Conservation (phyloP, 2,329 filamentous ascomycete genomes). For the Davidsoniella eucalypti region DNA sequence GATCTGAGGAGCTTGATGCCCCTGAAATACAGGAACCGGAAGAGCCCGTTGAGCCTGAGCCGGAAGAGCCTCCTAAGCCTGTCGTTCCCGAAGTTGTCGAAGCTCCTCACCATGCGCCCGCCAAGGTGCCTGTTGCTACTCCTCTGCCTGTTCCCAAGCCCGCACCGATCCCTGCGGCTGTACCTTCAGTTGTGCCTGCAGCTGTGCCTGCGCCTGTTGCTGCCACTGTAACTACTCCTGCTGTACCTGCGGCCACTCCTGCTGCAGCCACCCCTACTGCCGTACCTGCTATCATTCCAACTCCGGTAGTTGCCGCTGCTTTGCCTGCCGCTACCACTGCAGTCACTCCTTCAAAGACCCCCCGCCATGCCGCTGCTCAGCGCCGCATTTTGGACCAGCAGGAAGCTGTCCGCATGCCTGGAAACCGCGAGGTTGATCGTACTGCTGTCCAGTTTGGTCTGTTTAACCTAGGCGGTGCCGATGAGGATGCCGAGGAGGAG, state of each 20-base stretch:
- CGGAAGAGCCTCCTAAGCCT: constrained; percentile 20
- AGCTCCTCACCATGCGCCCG: constrained; percentile 24
- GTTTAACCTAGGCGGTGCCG: constrained; percentile 70
- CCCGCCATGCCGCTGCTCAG: constrained; percentile 65
- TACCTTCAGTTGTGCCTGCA: constrained; percentile 54
- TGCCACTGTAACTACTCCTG: constrained; percentile 35
- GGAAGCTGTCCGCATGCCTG: constrained; percentile 95
- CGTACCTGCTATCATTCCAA: constrained; percentile 48
- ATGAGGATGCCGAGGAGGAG: constrained; percentile 84
- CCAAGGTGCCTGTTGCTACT: constrained; percentile 54
- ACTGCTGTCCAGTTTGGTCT: constrained; percentile 92
- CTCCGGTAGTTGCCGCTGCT: constrained; percentile 43
- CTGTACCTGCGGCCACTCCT: constrained; percentile 40
- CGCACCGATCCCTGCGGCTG: constrained; percentile 53
- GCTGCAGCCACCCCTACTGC: constrained; percentile 35
- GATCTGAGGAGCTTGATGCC: neutral
- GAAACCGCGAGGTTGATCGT: constrained; percentile 85
- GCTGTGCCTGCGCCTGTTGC: constrained; percentile 51
- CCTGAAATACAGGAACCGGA: constrained; percentile 20
- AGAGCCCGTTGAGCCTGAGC: constrained; percentile 18
- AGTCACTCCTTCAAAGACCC: constrained; percentile 38
- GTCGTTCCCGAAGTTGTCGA: constrained; percentile 27
- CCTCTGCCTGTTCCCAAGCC: constrained; percentile 57
- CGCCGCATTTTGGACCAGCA: constrained; percentile 84
- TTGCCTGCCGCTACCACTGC: constrained; percentile 36